Evolutionary conservation across 169 alveolate species (phyloP).

Genomic region (Cryptosporidium andersoni): DNA sequence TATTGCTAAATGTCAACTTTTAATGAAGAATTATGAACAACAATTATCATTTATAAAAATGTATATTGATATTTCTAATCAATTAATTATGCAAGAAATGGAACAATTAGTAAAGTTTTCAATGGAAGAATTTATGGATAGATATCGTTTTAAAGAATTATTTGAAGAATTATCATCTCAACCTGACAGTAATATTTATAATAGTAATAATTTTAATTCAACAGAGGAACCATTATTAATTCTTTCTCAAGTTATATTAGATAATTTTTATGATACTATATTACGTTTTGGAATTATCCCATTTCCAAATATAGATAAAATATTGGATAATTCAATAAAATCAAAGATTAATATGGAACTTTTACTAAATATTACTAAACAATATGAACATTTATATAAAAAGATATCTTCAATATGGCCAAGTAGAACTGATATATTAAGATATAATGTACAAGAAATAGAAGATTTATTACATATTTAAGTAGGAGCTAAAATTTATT

Average conservation of each 20-base stretch:
- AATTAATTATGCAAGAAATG: slow-evolving; percentile 14
- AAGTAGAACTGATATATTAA: slow-evolving; percentile 10
- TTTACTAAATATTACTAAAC: slow-evolving; percentile 1
- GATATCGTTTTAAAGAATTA: slow-evolving; percentile 35
- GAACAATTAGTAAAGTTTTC: not conserved
- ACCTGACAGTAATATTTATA: not conserved
- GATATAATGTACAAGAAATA: slow-evolving; percentile 2
- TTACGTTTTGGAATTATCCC: slow-evolving; percentile 61
- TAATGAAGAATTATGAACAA: not conserved
- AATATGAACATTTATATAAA: slow-evolving; percentile 26
- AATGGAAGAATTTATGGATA: slow-evolving; percentile 17
- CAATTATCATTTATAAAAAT: not conserved
- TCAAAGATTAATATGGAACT: slow-evolving; percentile 1
- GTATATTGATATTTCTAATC: slow-evolving; percentile 18
- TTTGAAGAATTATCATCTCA: slow-evolving; percentile 19
- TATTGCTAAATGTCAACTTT: slow-evolving; percentile 5
- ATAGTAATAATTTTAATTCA: not conserved
- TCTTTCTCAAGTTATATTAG: slow-evolving; percentile 64
- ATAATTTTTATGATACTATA: slow-evolving; percentile 44
- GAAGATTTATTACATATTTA: not conserved
- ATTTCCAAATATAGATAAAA: slow-evolving; percentile 40
- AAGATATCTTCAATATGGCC: slow-evolving; percentile 38
- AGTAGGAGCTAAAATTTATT: not conserved
- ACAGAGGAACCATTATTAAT: slow-evolving; percentile 40
- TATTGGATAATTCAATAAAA: slow-evolving; percentile 18